These are phyloP conservation scores for Ceratobasidium papillatum DNA, from an alignment of 1,284 basidiomycete genomes.

Conservation along the genomic window DNA sequence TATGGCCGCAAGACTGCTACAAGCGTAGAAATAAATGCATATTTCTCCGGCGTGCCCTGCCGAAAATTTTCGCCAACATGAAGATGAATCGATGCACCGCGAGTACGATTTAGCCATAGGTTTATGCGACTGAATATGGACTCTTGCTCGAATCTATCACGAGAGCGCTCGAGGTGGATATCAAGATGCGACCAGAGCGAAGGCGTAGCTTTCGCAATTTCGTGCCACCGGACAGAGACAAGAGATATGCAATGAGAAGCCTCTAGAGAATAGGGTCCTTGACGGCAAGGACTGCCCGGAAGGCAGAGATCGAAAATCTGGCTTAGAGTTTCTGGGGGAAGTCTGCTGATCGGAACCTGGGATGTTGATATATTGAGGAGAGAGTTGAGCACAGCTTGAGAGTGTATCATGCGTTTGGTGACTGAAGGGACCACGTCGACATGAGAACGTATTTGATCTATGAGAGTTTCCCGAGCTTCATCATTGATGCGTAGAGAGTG, in stretches of 20 bases:
- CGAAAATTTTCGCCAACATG: too few species aligned
- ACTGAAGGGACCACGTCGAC: not conserved
- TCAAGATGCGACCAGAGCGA: not conserved
- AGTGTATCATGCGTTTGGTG: not conserved
- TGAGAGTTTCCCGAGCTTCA: not conserved
- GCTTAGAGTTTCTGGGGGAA: not conserved
- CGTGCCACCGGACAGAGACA: not conserved
- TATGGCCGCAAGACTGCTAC: too few species aligned
- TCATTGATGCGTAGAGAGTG: not conserved
- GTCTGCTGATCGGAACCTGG: not conserved
- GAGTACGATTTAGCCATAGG: too few species aligned
- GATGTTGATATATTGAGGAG: not conserved
- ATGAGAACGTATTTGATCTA: not conserved
- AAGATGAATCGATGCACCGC: too few species aligned
- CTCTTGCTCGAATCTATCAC: too few species aligned
- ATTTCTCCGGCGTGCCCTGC: too few species aligned
- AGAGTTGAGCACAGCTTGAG: not conserved
- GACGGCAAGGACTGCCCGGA: not conserved
- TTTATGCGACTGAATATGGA: too few species aligned
- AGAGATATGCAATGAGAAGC: not conserved
- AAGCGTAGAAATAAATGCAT: too few species aligned
- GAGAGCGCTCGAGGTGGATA: too few species aligned
- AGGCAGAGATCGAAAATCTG: not conserved
- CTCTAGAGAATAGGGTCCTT: too few species aligned
- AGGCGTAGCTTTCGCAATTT: not conserved